Conservation (phyloP, 2,329 filamentous ascomycete genomes). For the Colletotrichum sp. region DNA sequence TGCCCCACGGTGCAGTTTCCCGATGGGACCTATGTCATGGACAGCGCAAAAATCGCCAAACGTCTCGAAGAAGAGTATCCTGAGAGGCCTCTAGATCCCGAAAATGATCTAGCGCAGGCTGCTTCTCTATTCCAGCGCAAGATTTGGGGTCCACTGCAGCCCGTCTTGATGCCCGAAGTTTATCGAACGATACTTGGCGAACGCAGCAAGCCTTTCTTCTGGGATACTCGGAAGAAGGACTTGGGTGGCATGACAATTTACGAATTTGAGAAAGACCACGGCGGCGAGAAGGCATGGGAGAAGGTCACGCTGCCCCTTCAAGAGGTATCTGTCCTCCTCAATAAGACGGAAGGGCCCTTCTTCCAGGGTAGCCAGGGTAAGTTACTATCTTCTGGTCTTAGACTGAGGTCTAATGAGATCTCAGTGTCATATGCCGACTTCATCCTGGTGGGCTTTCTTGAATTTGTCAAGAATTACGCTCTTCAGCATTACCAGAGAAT, state of each 20-base stretch:
- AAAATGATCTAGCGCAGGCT: conserved; percentile 53
- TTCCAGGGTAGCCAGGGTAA: conserved; percentile 60
- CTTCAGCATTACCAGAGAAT: neutral
- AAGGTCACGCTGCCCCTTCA: conserved; percentile 39
- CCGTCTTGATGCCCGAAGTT: conserved; percentile 53
- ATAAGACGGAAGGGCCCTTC: conserved; percentile 65
- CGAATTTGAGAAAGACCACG: conserved; percentile 50
- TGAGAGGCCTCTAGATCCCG: conserved; percentile 60
- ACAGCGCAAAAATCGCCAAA: conserved; percentile 64
- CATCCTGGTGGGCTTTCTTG: conserved; percentile 54
- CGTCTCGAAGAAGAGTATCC: conserved; percentile 65
- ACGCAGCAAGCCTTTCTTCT: conserved; percentile 59
- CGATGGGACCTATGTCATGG: conserved; percentile 66
- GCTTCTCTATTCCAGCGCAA: conserved; percentile 45
- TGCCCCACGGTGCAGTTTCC: conserved; percentile 61
- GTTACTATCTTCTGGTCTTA: conserved; percentile 1
- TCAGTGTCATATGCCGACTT: conserved; percentile 58
- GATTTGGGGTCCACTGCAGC: conserved; percentile 35
- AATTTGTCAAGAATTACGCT: conserved; percentile 43
- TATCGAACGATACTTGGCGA: conserved; percentile 56
- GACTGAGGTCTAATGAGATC: neutral
- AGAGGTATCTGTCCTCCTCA: conserved; percentile 50
- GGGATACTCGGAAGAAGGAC: conserved; percentile 49
- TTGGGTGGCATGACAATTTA: conserved; percentile 57
- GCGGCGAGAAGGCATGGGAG: conserved; percentile 55